Evolutionary conservation across 208 protist species (phyloP), one percentile per base, ranked within the genome.

Genomic region (Acanthamoeba rhysodes): DNA sequence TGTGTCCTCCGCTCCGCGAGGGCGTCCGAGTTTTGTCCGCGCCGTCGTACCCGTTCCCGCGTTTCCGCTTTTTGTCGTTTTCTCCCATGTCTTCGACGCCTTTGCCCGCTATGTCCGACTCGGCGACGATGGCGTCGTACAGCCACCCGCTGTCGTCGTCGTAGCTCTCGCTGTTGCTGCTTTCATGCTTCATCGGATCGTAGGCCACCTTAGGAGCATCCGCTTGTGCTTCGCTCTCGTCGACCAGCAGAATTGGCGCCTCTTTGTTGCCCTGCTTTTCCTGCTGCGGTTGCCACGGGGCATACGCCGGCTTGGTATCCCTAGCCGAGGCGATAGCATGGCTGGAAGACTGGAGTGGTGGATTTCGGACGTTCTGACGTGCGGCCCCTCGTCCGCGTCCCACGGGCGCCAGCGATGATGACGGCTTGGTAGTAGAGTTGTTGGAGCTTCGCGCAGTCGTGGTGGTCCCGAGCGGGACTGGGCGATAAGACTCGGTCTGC

Each of bases 151-250:
- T 76, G 68, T 76, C 68, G 68, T 76, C 68, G n/a, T 76, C 68
- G 68, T 76, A 76, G 68, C 68, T 76, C 68, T 76, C 68, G 68
- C 68, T 76, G n/a, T 76, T 76, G 68, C 68, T 76, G 32, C n/a
- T 76, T 29, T 64, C 57, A 3, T 64, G 57, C 57, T 64, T 64
- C 5, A 64, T 64, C 57, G 57, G 20, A 48, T 48, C 45, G 45
- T 48, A 48, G 20, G 57, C 57, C 2, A 10, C 57, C 14, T 16
- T 64, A 18, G 57, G 20, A 3, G 57, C 57, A 16, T 4, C 57
- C 14, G 57, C 57, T 64, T 16, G 57, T 27, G 10, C 14, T 16
- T 64, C 57, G 20, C 14, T 64, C 14, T 64, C 57, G 57, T 64
- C 57, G 20, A 64, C 20, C 57, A 64, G 57, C 57, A 64, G 20